Evolutionary conservation across 257 asterid genomes (phyloP).

Genomic region (Solanum chmielewskii): DNA sequence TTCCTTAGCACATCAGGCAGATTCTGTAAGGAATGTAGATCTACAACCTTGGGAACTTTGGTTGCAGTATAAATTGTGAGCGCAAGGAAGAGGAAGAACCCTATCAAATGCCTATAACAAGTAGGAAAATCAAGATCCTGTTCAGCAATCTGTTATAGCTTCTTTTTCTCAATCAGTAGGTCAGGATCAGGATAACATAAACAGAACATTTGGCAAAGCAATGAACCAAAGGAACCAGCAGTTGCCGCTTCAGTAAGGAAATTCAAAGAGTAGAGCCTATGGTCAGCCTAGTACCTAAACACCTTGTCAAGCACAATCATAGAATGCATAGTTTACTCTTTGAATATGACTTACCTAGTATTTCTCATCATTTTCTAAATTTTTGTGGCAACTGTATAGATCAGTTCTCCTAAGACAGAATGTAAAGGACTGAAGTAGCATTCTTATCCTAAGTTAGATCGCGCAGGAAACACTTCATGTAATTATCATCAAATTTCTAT

Average conservation of each 20-base stretch:
- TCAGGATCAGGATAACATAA: not conserved
- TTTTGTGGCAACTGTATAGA: not conserved
- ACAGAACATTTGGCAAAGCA: not conserved
- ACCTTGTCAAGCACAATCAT: not conserved
- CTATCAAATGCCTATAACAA: conserved; percentile 88
- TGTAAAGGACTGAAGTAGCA: not conserved
- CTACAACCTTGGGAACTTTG: conserved; percentile 65
- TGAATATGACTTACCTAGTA: not conserved
- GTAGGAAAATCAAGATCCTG: not conserved
- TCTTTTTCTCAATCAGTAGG: not conserved
- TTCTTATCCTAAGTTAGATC: not conserved
- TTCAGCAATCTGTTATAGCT: not conserved
- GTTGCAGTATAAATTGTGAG: conserved; percentile 86
- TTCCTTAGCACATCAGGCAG: conserved; percentile 57
- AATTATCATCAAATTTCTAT: not conserved
- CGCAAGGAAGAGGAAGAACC: conserved; percentile 86
- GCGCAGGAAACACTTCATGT: not conserved
- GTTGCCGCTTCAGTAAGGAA: not conserved
- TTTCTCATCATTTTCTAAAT: not conserved
- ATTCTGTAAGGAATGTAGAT: conserved; percentile 45
- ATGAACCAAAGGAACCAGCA: not conserved
- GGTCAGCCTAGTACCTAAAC: not conserved
- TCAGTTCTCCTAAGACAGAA: not conserved
- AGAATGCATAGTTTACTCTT: not conserved
- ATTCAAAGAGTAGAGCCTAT: not conserved